A percentile compares a stretch with the other conserved stretches of the same genome.
These are phyloP conservation scores for Aechmea fasciata DNA, from an alignment of 176 grass and related monocot genomes.

Conservation along the genomic window DNA sequence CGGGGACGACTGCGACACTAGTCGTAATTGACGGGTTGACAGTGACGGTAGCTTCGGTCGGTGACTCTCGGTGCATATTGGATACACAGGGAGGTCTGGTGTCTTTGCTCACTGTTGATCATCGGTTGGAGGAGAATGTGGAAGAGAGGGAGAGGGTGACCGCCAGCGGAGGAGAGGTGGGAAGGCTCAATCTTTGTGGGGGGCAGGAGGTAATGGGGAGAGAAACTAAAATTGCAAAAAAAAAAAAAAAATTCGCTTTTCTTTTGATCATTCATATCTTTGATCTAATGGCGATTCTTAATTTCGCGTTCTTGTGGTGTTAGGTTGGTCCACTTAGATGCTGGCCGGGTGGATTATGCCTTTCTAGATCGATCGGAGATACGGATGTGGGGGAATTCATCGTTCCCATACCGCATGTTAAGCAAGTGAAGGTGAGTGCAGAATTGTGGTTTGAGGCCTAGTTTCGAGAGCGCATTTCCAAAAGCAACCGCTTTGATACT, in stretches of 20 bases:
- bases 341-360: conserved; percentile 96
- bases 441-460: conserved; percentile 7
- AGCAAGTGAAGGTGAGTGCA: conserved; percentile 89
- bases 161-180: conserved; percentile 88
- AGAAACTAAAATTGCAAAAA: background rate
- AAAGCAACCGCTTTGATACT: too few species aligned
- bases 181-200: conserved; percentile 80
- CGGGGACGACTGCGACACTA: conserved; percentile 83
- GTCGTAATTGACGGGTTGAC: conserved; percentile 78
- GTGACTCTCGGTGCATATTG: conserved; percentile 87
- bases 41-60: conserved; percentile 90
- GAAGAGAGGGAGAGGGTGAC: conserved; percentile 88
- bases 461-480: too few species aligned
- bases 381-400: conserved; percentile 95
- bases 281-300: background rate
- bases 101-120: conserved; percentile 80
- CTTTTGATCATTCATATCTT: background rate
- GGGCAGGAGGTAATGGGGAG: conserved; percentile 56
- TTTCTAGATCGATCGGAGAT: conserved; percentile 94
- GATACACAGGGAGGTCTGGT: conserved; percentile 62
- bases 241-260: too few species aligned
- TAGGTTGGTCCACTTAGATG: conserved; percentile 88
- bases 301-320: background rate
- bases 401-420: conserved; percentile 87
- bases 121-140: conserved; percentile 78